Percentiles rank a stretch among this genome's conserved stretches.
Conservation (phyloP, 2,329 filamentous ascomycete species). For the Fusarium tupiense region DNA sequence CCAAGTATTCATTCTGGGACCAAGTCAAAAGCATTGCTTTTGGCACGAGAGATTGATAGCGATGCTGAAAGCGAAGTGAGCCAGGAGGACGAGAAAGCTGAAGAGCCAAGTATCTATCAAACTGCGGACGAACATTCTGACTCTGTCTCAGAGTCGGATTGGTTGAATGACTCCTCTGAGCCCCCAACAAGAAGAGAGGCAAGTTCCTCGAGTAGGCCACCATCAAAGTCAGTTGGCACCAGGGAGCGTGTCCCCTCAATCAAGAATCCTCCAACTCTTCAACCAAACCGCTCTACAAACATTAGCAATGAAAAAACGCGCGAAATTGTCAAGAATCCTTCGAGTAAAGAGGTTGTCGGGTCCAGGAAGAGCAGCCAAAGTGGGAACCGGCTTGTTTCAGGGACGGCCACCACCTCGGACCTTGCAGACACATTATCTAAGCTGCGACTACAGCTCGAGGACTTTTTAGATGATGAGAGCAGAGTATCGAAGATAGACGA, state of each 20-base stretch:
- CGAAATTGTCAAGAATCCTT: neutral
- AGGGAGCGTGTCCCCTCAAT: neutral
- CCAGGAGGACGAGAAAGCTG: constrained; percentile 13
- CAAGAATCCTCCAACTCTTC: constrained; percentile 7
- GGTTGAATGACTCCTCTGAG: constrained; percentile 26
- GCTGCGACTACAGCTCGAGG: constrained; percentile 37
- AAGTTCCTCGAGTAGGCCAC: neutral
- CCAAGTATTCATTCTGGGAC: neutral
- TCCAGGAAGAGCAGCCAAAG: constrained; percentile 6
- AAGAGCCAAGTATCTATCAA: constrained; percentile 40
- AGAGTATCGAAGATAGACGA: constrained; percentile 5
- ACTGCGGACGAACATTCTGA: constrained; percentile 38
- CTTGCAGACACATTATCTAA: constrained; percentile 40
- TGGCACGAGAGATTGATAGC: constrained; percentile 19
- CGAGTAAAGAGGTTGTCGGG: neutral
- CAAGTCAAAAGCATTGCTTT: constrained; percentile 15
- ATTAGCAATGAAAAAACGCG: neutral
- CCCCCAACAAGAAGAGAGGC: neutral
- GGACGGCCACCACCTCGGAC: constrained; percentile 27
- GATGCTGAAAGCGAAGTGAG: constrained; percentile 13
- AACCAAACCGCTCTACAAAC: neutral
- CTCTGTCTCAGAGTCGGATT: constrained; percentile 27
- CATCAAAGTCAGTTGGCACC: neutral
- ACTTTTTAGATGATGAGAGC: constrained; percentile 39
- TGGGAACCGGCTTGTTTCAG: neutral